A percentile compares a stretch with the other conserved stretches of the same genome.
phyloP scores from a whole-genome alignment of 352 stramenopile genomes.

The Pseudoperonospora humuli region DNA sequence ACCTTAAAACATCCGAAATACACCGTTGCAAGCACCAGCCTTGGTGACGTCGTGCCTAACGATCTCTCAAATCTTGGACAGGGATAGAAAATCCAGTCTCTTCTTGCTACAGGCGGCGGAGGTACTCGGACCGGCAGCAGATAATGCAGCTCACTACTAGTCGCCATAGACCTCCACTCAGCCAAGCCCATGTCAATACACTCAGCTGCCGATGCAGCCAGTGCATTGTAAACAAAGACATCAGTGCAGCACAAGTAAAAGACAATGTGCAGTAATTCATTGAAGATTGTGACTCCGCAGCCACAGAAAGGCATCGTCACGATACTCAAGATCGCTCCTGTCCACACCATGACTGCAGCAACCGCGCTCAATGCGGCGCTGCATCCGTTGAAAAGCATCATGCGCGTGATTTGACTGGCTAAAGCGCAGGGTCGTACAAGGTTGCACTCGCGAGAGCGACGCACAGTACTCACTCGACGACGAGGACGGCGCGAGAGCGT shows the following conservation, averaged over 20 bases:
- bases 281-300: conserved; percentile 43
- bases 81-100: conserved; percentile 11
- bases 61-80: conserved; percentile 31
- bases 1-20: conserved; percentile 50
- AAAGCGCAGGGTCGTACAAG: conserved; percentile 18
- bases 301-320: conserved; percentile 45
- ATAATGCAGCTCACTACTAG: conserved; percentile 14
- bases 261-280: conserved; percentile 28
- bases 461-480: conserved; percentile 5
- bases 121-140: conserved; percentile 32
- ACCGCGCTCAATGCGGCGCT: conserved; percentile 18
- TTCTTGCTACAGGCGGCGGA: conserved; percentile 3
- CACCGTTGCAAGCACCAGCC: conserved; percentile 28
- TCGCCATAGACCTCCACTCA: background rate
- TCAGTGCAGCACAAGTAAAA: conserved; percentile 38
- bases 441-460: conserved; percentile 15
- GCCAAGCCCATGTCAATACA: conserved; percentile 18
- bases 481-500: conserved; percentile 4
- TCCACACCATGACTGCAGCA: conserved; percentile 14
- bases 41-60: conserved; percentile 28
- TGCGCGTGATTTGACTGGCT: conserved; percentile 16
- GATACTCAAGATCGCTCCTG: conserved; percentile 17
- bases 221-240: conserved; percentile 41
- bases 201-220: conserved; percentile 17
- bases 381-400: conserved; percentile 25